phyloP scores from a whole-genome alignment of 1,284 basidiomycete genomes.

The Paramarasmius palmivorus region DNA sequence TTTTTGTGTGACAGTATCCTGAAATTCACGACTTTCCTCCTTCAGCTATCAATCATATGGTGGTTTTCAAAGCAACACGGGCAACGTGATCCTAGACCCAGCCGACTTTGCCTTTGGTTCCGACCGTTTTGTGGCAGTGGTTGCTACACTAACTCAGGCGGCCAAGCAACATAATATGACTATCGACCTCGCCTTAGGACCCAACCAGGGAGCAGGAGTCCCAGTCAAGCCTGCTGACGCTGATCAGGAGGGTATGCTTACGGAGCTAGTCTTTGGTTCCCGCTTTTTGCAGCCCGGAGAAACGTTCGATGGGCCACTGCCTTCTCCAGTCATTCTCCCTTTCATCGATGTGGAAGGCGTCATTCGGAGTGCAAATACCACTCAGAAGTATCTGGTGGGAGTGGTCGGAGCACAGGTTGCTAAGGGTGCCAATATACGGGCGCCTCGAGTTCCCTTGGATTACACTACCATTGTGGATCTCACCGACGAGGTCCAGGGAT shows the following conservation, averaged over 20 bases:
- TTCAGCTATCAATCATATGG: constrained; percentile 12
- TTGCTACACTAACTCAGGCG: constrained; percentile 13
- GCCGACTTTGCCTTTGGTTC: constrained; percentile 19
- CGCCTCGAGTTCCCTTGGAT: constrained; percentile 15
- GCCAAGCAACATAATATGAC: constrained; percentile 17
- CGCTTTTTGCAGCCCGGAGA: constrained; percentile 16
- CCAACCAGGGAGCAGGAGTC: constrained; percentile 19
- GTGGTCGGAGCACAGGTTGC: constrained; percentile 17
- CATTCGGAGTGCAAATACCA: constrained; percentile 17
- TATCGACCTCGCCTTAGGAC: constrained; percentile 19
- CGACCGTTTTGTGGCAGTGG: constrained; percentile 15
- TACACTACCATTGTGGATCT: constrained; percentile 19
- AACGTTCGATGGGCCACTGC: constrained; percentile 14
- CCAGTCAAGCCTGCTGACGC: constrained; percentile 18
- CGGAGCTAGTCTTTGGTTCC: constrained; percentile 19
- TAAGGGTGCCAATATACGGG: constrained; percentile 10
- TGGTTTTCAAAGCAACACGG: background rate
- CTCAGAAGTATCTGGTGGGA: constrained; percentile 14
- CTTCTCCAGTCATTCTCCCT: constrained; percentile 13
- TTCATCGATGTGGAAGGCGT: constrained; percentile 7
- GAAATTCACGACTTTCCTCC: background rate
- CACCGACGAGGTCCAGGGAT: constrained; percentile 13
- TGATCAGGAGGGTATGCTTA: constrained; percentile 20
- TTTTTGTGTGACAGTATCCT: background rate
- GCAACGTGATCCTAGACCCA: constrained; percentile 16